Base-by-base conservation (phyloP, 2,329 filamentous ascomycete genomes). In the Penicillium concentricum region DNA sequence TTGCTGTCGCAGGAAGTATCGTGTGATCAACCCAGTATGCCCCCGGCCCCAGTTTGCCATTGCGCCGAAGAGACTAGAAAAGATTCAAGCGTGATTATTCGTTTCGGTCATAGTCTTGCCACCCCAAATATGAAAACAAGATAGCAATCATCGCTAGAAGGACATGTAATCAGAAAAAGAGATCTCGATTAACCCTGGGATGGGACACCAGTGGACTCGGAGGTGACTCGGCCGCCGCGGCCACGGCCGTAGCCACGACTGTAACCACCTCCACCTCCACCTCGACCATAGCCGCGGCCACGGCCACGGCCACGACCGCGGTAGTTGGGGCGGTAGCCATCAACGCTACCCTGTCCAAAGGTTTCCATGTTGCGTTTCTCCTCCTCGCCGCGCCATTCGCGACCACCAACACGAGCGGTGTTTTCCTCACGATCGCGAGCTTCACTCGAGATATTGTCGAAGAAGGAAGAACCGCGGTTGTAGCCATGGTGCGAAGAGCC, bases 381-480 rank as follows among this genome's bases (percentile, higher is more conserved):
- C 73, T 97, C 94, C 74, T 97, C 92, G 38, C 87, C 88, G 52
- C 94, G 87, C 86, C 94, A 95, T 73, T 96, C 91, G 46, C 90
- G 86, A 32, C 91, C 92, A 56, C 89, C 88, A n/a, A 86, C 81
- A 72, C 86, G 85, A 61, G 80, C 72, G 32, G 75, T 81, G 38
- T 87, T 87, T 60, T 93, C 90, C 50, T 90, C 87, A 42, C 94
- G 86, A 63, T 99, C 94, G 74, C 90, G 95, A 60, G 90, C 84
- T 72, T 99, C 94, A 64, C 91, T 96, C 0, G 91, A 96, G 62
- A 99, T 97, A 74, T 99, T 97, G 77, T 99, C 94, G 71, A 99
- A 99, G 81, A 99, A 99, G 1, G 91, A 96, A 4, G 80, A 86
- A 5, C 87, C 83, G 76, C 92, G 96, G 79, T 97, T 93, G 78